Evolutionary conservation across 2,329 filamentous ascomycete species (phyloP).

Genomic region (Hymenoscyphus albidus): DNA sequence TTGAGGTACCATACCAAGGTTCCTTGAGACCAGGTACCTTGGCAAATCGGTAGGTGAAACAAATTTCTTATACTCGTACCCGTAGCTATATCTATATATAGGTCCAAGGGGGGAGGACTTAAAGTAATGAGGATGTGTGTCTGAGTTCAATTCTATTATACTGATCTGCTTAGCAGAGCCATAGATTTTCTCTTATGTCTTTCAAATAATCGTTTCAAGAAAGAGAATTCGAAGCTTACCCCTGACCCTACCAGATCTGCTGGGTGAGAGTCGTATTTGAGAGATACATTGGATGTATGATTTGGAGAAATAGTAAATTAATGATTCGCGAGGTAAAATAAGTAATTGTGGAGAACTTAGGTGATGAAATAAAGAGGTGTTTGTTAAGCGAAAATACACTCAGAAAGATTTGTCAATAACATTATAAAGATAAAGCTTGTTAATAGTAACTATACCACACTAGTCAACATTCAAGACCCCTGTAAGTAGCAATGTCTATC

Average conservation of each 20-base stretch:
- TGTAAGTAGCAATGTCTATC: too few relatives aligned
- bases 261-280: not conserved
- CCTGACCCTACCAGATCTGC: not conserved
- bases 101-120: slow-evolving; percentile 49
- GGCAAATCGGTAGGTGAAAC: not conserved
- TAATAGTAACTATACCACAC: too few relatives aligned
- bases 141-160: slow-evolving; percentile 21
- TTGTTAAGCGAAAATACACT: too few relatives aligned
- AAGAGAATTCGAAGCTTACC: not conserved
- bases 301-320: too few relatives aligned
- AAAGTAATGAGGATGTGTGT: slow-evolving; percentile 59
- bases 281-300: not conserved
- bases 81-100: slow-evolving; percentile 51
- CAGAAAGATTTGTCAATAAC: too few relatives aligned
- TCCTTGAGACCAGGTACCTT: too few relatives aligned
- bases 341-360: too few relatives aligned
- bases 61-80: slow-evolving; percentile 41
- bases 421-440: too few relatives aligned
- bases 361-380: too few relatives aligned
- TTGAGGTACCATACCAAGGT: too few relatives aligned
- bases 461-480: too few relatives aligned
- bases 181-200: not conserved
- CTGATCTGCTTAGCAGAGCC: not conserved
- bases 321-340: too few relatives aligned
- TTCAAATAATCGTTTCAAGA: not conserved